Evolutionary conservation across 2,329 filamentous ascomycete species (phyloP), one percentile per base, ranked within the genome.

Genomic region (Thelonectria discophora): DNA sequence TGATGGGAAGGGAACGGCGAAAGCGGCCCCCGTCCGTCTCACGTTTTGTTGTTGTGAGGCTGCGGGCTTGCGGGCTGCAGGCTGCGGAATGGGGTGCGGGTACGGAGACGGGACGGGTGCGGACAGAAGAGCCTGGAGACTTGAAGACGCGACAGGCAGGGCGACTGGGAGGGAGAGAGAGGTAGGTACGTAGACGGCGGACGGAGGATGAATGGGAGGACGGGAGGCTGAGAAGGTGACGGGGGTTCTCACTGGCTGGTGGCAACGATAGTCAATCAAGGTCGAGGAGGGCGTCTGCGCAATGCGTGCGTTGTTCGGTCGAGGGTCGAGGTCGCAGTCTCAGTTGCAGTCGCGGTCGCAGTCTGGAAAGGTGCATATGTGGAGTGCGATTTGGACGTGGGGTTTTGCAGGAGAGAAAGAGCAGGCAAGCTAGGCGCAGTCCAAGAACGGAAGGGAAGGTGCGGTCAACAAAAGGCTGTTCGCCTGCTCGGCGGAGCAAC

Each of bases 341-440:
- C 21, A 24, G 21, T 24, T 6, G 32, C 32, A 34, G 62, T 59
- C 62, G 58, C 71, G 64, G 69, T 71, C 64, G 66, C 65, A 71
- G 64, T 65, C 55, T 39, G 48, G 55, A 47, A 60, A 72, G 64
- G 62, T 71, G 69, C 62, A 72, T 71, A 73, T 72, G 69, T 69
- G 71, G 71, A 72, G 69, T 66, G 64, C 49, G 60, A 67, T 64
- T 58, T 37, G 27, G 58, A 70, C 73, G 75, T 78, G 77, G 78
- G 76, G 77, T 78, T 30, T 75, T 74, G 74, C 72, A 75, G 73
- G 69, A 75, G 66, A 65, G 67, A 71, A 70, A 68, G 69, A 64
- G 58, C 58, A 42, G 9, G 45, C 45, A 30, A 37, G 7, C 34
- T 3, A 37, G 5, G n/a, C 47, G 45, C 55, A 55, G 47, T 37